Evolutionary conservation across 768 basidiomycete species (phyloP), one percentile per base, ranked within the genome.

Genomic region (Naganishia onofrii): DNA sequence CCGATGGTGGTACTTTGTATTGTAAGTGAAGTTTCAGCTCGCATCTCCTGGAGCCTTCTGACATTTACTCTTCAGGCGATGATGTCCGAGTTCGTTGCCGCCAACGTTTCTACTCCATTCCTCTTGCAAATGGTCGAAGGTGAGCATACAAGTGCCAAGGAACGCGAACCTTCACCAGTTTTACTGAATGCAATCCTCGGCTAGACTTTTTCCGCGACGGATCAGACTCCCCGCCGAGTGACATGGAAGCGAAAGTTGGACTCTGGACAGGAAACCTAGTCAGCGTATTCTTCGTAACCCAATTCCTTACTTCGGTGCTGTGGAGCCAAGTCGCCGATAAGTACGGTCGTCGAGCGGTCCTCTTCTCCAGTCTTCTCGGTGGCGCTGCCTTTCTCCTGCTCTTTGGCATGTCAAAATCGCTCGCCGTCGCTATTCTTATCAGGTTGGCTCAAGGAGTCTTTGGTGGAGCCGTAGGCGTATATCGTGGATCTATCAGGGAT

Each of bases 261-360:
- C 85, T 90, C 78, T 96, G 94, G 82, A 88, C 89, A 76, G 93
- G 92, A 48, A 92, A 89, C 78, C 92, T 93, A 23, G 94, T 97
- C 76, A 97, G 93, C 38, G 90, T 91, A 83, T 95, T 98, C 82
- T 98, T 97, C 84, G 83, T 96, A 75, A 93, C 94, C 1, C 96
- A 99, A 77, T 98, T 98, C 82, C 82, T 95, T 34, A 98, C 95
- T 0, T 93, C 92, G 32, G 82, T 99, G 36, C 84, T 97, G 67
- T 99, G 96, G 95, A 91, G 92, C 66, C 93, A 93, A n/a, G 87
- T 94, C 26, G 95, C 95, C 28, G 90, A 93, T 69, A 90, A 87
- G 81, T 92, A 97, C 78, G 93, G 93, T 51, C 86, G 88, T 48
- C 88, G 95, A 19, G 84, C 86, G 9, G 95, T 99, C 8, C 84